Evolutionary conservation across 1,284 basidiomycete species (phyloP).

Genomic region (Tilletia walkeri): DNA sequence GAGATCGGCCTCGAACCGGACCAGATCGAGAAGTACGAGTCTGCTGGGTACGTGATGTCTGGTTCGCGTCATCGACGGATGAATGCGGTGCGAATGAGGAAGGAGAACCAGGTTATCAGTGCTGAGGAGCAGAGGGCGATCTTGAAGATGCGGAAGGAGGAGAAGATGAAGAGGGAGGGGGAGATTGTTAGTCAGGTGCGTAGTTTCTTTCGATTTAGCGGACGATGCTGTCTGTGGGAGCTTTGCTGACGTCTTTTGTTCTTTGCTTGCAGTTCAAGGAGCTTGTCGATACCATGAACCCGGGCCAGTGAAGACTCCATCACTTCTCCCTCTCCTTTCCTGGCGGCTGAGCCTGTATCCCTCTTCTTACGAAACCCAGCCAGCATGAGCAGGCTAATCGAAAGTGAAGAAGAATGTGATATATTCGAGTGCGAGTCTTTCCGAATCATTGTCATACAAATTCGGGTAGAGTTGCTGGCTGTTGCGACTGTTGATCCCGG

Average conservation of each 20-base stretch:
- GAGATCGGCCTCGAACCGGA: conserved; percentile 89
- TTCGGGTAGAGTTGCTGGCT: too few relatives aligned
- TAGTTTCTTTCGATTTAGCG: not conserved
- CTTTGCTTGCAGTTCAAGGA: conserved; percentile 42
- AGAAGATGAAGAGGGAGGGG: conserved; percentile 79
- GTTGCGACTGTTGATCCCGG: not conserved
- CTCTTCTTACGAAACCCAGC: too few relatives aligned
- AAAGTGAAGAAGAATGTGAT: too few relatives aligned
- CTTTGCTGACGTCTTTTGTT: not conserved
- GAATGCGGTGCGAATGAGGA: conserved; percentile 92
- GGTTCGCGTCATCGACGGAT: conserved; percentile 79
- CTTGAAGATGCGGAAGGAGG: conserved; percentile 86
- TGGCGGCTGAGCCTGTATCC: too few relatives aligned
- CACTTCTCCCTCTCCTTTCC: not conserved
- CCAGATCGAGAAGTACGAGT: conserved; percentile 81
- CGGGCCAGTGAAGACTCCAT: not conserved
- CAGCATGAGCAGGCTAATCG: too few relatives aligned
- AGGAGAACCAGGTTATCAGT: conserved; percentile 93
- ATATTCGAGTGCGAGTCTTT: too few relatives aligned
- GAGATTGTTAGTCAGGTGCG: conserved; percentile 57
- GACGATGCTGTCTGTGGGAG: not conserved
- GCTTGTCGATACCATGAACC: conserved; percentile 33
- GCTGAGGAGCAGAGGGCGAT: conserved; percentile 96
- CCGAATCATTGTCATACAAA: too few relatives aligned
- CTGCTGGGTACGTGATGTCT: conserved; percentile 96